A percentile compares a stretch with the other conserved stretches of the same genome.
Evolutionary conservation across 306 rosid genomes (phyloP).

Genomic region (Begonia peltatifolia): DNA sequence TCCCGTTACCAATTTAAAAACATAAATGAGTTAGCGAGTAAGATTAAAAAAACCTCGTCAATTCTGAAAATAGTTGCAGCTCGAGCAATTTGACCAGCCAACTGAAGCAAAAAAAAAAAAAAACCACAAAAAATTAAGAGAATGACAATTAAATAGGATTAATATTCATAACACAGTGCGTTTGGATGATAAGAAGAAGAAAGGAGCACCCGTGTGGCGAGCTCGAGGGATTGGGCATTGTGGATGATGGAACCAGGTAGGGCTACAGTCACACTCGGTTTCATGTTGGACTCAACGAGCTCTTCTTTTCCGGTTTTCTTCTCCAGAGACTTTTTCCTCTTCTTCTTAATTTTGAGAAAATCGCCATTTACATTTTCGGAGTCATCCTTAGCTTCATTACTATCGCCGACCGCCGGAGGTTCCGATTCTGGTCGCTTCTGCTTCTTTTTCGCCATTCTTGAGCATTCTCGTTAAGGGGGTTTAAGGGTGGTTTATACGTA

Average conservation of each 20-base stretch:
- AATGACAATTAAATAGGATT: neutral
- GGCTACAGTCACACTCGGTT: slow-evolving; percentile 64
- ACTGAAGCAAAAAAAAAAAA: slow-evolving; percentile 23
- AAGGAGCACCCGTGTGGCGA: slow-evolving; percentile 62
- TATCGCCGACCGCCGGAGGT: slow-evolving; percentile 6
- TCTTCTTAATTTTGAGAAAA: slow-evolving; percentile 14
- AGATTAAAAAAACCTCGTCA: slow-evolving; percentile 46
- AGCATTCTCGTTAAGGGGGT: slow-evolving; percentile 1
- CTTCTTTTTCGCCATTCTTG: slow-evolving; percentile 66
- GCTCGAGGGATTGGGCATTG: slow-evolving; percentile 76
- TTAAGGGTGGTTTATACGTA: slow-evolving; percentile 1
- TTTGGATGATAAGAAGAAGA: neutral
- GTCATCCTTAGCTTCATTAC: slow-evolving; percentile 4
- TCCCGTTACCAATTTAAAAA: neutral
- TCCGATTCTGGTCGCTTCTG: slow-evolving; percentile 27
- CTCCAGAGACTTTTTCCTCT: slow-evolving; percentile 17
- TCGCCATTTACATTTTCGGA: slow-evolving; percentile 18
- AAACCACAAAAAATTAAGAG: neutral
- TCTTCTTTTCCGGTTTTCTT: slow-evolving; percentile 7
- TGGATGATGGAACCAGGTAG: slow-evolving; percentile 83
- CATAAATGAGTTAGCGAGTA: neutral
- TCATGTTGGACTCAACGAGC: slow-evolving; percentile 11
- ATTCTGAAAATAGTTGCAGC: slow-evolving; percentile 92
- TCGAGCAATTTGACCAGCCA: slow-evolving; percentile 96
- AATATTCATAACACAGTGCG: neutral